Conservation (phyloP, 164 flowering plant species). For the Aristolochia contorta region DNA sequence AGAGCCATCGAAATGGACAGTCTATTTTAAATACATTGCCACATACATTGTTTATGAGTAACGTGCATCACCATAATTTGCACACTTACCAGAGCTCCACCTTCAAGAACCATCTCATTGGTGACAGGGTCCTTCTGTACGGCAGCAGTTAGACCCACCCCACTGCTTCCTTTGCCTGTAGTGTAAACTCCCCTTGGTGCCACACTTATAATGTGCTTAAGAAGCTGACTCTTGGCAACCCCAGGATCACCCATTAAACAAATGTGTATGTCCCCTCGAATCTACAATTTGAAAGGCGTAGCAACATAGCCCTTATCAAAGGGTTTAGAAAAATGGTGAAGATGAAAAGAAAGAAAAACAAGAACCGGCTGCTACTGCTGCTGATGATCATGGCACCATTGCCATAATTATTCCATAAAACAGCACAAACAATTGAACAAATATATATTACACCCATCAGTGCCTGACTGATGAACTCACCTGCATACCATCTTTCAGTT, state of each 20-base stretch:
- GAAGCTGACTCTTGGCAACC: slow-evolving; percentile 98
- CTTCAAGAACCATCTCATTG: slow-evolving; percentile 98
- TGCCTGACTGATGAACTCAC: slow-evolving; percentile 23
- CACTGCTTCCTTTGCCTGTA: slow-evolving; percentile 98
- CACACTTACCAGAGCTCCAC: slow-evolving; percentile 91
- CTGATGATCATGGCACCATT: too few species aligned
- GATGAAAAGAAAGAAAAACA: too few species aligned
- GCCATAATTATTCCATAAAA: not conserved
- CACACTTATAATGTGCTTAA: slow-evolving; percentile 91
- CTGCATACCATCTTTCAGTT: slow-evolving; percentile 98
- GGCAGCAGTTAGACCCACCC: slow-evolving; percentile 98
- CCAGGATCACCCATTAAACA: slow-evolving; percentile 99
- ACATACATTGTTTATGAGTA: not conserved
- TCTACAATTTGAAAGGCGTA: slow-evolving; percentile 39
- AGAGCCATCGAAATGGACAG: not conserved
- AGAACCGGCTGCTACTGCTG: too few species aligned
- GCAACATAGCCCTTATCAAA: not conserved
- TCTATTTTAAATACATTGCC: not conserved
- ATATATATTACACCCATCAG: too few species aligned
- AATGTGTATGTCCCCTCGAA: slow-evolving; percentile 91
- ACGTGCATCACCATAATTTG: too few species aligned
- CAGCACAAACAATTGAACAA: not conserved
- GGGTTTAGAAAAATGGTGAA: not conserved
- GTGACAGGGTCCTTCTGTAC: slow-evolving; percentile 97
- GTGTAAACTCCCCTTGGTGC: slow-evolving; percentile 99